Evolutionary conservation across 1,284 basidiomycete genomes (phyloP).

Genomic region (Puccinia horiana): DNA sequence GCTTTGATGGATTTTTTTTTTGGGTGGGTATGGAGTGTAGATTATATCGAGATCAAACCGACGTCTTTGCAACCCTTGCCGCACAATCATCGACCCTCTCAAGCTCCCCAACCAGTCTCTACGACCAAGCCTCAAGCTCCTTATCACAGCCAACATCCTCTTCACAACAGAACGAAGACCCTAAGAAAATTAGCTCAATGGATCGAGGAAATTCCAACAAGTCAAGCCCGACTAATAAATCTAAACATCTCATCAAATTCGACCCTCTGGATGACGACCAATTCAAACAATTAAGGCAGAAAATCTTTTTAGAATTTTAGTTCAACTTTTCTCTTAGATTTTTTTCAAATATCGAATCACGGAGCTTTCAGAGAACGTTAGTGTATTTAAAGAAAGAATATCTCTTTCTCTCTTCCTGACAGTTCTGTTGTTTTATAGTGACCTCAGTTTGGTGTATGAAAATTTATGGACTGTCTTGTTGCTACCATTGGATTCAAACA

Average conservation of each 20-base stretch:
- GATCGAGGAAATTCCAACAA: background rate
- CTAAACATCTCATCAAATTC: constrained; percentile 20
- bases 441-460: no score
- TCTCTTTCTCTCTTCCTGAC: background rate
- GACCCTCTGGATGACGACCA: constrained; percentile 19
- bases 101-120: constrained; percentile 31
- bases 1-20: background rate
- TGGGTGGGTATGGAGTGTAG: background rate
- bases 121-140: constrained; percentile 18
- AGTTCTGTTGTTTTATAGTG: background rate
- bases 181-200: background rate
- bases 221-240: background rate
- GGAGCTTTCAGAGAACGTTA: no score
- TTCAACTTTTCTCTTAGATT: background rate
- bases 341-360: no score
- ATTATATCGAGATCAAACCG: constrained; percentile 45
- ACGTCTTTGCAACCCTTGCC: constrained; percentile 46
- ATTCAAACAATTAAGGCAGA: constrained; percentile 33
- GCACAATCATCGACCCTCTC: constrained; percentile 47
- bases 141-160: background rate
- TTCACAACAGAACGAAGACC: background rate
- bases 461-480: background rate
- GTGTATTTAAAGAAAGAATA: no score
- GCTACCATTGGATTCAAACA: background rate
- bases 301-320: constrained; percentile 26